Evolutionary conservation across 345 rosid species (phyloP), one percentile per base, ranked within the genome.

Genomic region (Erysimum cheiranthoides): DNA sequence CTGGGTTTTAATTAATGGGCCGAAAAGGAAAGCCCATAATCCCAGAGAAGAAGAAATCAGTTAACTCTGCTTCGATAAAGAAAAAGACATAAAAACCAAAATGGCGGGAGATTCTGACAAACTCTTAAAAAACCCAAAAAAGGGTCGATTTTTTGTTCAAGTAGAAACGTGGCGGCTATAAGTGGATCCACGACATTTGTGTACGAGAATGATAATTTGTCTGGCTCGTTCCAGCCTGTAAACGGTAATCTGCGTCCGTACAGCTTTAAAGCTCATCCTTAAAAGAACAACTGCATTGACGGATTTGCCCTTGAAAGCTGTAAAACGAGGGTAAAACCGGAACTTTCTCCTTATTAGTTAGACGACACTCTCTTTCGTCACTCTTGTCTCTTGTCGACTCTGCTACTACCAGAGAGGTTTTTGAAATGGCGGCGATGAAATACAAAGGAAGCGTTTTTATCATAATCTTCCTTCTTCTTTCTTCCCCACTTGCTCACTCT

Each of bases 141-240:
- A 32, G 6, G 6, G 4, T 32, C 5, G 32, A 0, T 31, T 31
- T 31, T 1, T 31, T 31, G 3, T 21, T 21, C 25, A 52, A 30
- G 31, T 5, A 16, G 70, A 27, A 35, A 77, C 72, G 76, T 77
- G 80, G 76, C 80, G 18, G 31, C 4, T 1, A 3, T 31, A 5
- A 10, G 28, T 3, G 12, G 66, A 47, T 30, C 67, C 76, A 77
- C 76, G 39, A 39, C 47, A 71, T 47, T 3, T 47, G 76, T 71
- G 76, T 71, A 71, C 80, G 76, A 65, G 80, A 57, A 77, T 63
- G 67, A 67, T 67, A 7, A 14, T 77, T 77, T 77, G 80, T 77
- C 80, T 64, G 67, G 32, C 38, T 77, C 40, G 80, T 6, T 65
- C 80, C 80, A 71, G 80, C 62, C 80, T 77, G 76, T 57, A 56